Evolutionary conservation across 257 asterid species (phyloP).

Genomic region (Coffea eugenioides): DNA sequence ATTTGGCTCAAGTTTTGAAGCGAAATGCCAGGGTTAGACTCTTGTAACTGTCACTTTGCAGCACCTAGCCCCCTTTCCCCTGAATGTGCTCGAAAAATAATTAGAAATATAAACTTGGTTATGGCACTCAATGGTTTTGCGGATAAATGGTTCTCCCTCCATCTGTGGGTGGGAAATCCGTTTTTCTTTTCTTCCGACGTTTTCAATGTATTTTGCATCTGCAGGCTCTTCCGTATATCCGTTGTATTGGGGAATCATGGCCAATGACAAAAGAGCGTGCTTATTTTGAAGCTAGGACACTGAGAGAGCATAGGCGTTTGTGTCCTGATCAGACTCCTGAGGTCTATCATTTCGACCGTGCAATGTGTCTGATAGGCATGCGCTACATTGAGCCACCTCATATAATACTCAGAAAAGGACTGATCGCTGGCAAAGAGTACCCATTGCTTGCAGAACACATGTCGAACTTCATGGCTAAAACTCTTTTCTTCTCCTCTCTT

Average conservation of each 20-base stretch:
- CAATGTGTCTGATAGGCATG: conserved; percentile 94
- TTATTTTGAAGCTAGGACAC: conserved; percentile 65
- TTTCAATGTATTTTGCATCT: conserved; percentile 14
- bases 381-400: conserved; percentile 95
- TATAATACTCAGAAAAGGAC: conserved; percentile 82
- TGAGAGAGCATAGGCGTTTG: conserved; percentile 69
- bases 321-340: conserved; percentile 85
- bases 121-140: not conserved
- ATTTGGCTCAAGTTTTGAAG: not conserved
- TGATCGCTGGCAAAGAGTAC: conserved; percentile 80
- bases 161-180: not conserved
- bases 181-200: not conserved
- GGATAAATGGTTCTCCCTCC: not conserved
- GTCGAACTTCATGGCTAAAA: conserved; percentile 79
- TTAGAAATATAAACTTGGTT: not conserved
- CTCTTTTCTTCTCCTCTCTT: conserved; percentile 84
- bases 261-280: conserved; percentile 98
- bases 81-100: not conserved
- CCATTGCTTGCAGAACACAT: conserved; percentile 86
- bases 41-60: not conserved
- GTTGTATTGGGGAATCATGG: conserved; percentile 96
- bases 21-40: no score
- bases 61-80: not conserved
- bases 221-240: conserved; percentile 95
- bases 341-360: conserved; percentile 87